Percentiles rank a stretch among this genome's conserved stretches.
Evolutionary conservation across 2,329 filamentous ascomycete species (phyloP).

Genomic region (Chalara sp.): DNA sequence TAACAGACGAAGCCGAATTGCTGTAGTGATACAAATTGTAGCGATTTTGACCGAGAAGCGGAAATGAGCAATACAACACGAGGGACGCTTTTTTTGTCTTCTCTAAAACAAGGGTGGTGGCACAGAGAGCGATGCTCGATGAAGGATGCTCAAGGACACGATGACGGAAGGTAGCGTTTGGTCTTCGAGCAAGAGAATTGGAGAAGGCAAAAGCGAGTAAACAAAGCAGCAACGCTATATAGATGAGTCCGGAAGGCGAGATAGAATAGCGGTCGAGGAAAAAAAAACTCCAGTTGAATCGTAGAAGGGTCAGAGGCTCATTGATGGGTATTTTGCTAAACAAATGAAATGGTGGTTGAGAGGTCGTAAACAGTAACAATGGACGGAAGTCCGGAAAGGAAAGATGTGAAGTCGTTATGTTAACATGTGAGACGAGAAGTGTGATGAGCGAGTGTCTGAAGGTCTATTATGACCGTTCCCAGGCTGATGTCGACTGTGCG

Average conservation of each 20-base stretch:
- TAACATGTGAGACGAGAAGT: slow-evolving; percentile 26
- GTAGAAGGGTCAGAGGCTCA: slow-evolving; percentile 33
- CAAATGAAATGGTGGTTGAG: slow-evolving; percentile 41
- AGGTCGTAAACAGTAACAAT: slow-evolving; percentile 27
- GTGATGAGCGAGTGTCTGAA: slow-evolving; percentile 23
- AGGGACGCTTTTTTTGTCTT: slow-evolving; percentile 30
- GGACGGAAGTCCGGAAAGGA: slow-evolving; percentile 26
- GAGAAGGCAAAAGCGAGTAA: slow-evolving; percentile 19
- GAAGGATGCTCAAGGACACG: slow-evolving; percentile 11
- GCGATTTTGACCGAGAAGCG: slow-evolving; percentile 22
- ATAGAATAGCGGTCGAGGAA: slow-evolving; percentile 11
- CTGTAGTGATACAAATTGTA: slow-evolving; percentile 25
- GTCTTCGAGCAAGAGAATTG: slow-evolving; percentile 7
- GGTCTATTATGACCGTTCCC: slow-evolving; percentile 7
- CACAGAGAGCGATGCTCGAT: slow-evolving; percentile 25
- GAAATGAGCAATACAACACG: slow-evolving; percentile 21
- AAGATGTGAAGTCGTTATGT: slow-evolving; percentile 28
- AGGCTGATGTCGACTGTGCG: no score
- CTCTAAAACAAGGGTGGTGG: slow-evolving; percentile 27
- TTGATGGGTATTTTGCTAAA: slow-evolving; percentile 37
- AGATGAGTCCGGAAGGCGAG: slow-evolving; percentile 10
- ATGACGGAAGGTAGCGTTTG: slow-evolving; percentile 15
- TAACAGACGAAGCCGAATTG: slow-evolving; percentile 10
- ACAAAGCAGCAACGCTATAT: slow-evolving; percentile 30
- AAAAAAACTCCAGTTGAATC: slow-evolving; percentile 29